A percentile compares a stretch with the other conserved stretches of the same genome.
Conservation (phyloP, 2,329 filamentous ascomycete species). For the Helotiales sp. region DNA sequence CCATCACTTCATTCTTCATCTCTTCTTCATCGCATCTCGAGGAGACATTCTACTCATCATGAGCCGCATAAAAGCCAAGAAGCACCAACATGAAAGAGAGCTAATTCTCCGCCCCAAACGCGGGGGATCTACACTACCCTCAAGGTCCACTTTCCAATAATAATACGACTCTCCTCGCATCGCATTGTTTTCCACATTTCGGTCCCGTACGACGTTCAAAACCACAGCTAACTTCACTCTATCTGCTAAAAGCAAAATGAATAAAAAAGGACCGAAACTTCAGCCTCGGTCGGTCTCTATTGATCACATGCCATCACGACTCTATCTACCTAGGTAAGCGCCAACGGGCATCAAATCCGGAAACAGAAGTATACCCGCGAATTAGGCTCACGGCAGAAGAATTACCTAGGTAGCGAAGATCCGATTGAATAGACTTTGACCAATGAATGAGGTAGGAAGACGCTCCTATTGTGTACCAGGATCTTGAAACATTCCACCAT, state of each 20-base stretch:
- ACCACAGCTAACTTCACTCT: too few relatives aligned
- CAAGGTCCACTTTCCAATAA: background rate
- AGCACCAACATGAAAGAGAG: background rate
- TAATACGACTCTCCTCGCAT: background rate
- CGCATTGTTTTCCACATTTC: too few relatives aligned
- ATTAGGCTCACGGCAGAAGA: background rate
- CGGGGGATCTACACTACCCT: background rate
- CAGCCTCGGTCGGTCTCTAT: background rate
- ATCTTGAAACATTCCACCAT: background rate
- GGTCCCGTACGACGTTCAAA: too few relatives aligned
- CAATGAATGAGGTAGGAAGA: background rate
- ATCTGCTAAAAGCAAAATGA: too few relatives aligned
- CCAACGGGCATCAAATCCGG: background rate
- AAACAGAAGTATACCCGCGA: background rate
- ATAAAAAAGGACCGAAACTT: too few relatives aligned
- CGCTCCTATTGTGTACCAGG: background rate
- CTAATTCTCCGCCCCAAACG: background rate
- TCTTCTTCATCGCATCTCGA: too few relatives aligned
- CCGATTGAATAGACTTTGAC: background rate
- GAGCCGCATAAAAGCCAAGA: background rate
- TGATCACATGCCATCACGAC: background rate
- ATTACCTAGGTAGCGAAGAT: background rate
- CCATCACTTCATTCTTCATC: background rate
- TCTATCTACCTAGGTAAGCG: background rate
- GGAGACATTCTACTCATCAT: background rate